A percentile compares a stretch with the other conserved stretches of the same genome.
Conservation (phyloP, 768 basidiomycete species). For the Clavulina sp. region DNA sequence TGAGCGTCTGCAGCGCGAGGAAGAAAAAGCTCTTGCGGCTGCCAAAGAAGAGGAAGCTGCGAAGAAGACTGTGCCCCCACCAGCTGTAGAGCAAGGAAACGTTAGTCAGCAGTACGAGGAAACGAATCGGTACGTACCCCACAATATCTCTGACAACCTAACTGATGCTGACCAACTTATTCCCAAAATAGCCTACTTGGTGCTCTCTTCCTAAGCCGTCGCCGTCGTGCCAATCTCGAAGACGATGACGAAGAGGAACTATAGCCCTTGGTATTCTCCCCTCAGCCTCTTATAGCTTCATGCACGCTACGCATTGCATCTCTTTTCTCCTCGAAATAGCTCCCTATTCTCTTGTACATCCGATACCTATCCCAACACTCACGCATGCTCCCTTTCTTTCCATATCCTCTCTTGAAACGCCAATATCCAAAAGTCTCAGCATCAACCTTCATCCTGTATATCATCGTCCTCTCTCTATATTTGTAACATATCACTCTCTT, state of each 20-base stretch:
- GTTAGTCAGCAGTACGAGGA: slow-evolving; percentile 9
- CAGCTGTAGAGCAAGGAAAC: neutral
- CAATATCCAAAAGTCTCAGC: too few relatives aligned
- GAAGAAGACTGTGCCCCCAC: too few relatives aligned
- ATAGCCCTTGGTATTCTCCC: neutral
- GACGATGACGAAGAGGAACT: neutral
- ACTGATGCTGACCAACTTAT: slow-evolving; percentile 2
- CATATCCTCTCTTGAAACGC: slow-evolving; percentile 6
- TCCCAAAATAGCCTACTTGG: slow-evolving; percentile 34
- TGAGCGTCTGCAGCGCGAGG: neutral
- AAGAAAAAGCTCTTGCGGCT: neutral
- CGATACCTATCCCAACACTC: too few relatives aligned
- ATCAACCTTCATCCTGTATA: too few relatives aligned
- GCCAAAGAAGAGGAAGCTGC: neutral
- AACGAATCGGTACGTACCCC: slow-evolving; percentile 6
- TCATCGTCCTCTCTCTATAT: too few relatives aligned
- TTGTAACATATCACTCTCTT: too few relatives aligned
- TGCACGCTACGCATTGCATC: neutral
- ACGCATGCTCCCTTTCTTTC: neutral
- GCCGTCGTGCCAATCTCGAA: slow-evolving; percentile 14
- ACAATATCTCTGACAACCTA: neutral
- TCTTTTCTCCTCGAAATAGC: too few relatives aligned
- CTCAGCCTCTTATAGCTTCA: neutral
- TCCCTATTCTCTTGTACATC: too few relatives aligned
- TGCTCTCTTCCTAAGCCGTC: slow-evolving; percentile 45